A percentile compares a stretch with the other conserved stretches of the same genome.
Evolutionary conservation across 1,284 basidiomycete genomes (phyloP).

Genomic region (Pisolithus thermaeus): DNA sequence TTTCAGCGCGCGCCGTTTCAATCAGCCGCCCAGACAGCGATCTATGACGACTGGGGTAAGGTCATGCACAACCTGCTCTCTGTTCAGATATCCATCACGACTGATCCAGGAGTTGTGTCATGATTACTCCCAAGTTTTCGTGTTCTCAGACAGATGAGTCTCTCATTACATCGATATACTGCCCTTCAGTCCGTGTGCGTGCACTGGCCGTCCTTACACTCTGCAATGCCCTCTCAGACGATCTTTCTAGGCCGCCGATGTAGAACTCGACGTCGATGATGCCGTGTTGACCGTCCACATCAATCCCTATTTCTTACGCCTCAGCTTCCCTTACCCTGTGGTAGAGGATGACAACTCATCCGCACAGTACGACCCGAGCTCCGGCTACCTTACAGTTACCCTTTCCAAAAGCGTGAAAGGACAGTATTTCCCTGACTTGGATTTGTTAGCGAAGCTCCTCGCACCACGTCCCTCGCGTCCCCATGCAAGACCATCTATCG

Average conservation of each 20-base stretch:
- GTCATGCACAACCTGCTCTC: too few species aligned
- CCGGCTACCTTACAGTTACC: conserved; percentile 65
- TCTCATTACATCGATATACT: conserved; percentile 61
- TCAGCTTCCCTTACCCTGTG: conserved; percentile 59
- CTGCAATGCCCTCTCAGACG: conserved; percentile 14
- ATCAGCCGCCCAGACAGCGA: not conserved
- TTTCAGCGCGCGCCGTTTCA: too few species aligned
- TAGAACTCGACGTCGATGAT: conserved; percentile 71
- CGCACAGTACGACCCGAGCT: conserved; percentile 66
- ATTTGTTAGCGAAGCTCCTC: conserved; percentile 67
- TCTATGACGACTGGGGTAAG: too few species aligned
- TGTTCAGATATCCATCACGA: too few species aligned
- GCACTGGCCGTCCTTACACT: conserved; percentile 5
- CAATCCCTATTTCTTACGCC: conserved; percentile 75
- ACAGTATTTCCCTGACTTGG: conserved; percentile 67
- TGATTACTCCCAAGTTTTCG: conserved; percentile 78
- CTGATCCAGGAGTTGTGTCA: conserved; percentile 20
- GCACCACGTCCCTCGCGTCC: conserved; percentile 50
- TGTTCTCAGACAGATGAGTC: conserved; percentile 62
- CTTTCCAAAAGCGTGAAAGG: conserved; percentile 62
- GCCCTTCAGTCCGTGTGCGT: conserved; percentile 72
- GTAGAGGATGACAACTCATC: conserved; percentile 67
- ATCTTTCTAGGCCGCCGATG: conserved; percentile 59
- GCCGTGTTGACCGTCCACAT: conserved; percentile 68
- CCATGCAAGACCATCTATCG: conserved; percentile 46